Evolutionary conservation across 345 rosid species (phyloP), one percentile per base, ranked within the genome.

Genomic region (Anacardium occidentale): DNA sequence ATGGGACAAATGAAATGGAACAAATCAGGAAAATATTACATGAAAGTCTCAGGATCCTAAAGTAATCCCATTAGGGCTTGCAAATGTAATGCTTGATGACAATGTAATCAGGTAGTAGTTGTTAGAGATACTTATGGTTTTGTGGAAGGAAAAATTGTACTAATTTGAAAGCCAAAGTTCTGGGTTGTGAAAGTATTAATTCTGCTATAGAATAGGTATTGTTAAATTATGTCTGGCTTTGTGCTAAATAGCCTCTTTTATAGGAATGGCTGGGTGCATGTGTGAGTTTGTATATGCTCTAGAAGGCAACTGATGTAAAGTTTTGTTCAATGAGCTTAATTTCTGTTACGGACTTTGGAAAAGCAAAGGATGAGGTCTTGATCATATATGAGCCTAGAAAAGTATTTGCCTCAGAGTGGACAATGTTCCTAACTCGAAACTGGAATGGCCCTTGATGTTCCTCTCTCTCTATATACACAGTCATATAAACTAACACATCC

Each of bases 1-100:
- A 34, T 10, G 18, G 47, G 58, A 71, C 20, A 10, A 60, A 45
- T 21, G 24, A 60, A 66, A 61, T 51, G 53, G 55, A 52, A 64
- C 14, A 62, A 37, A n/a, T 50, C 3, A 58, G 45, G 42, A 50
- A 44, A 20, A 29, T 12, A 24, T n/a, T 57, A 25, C 37, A 29
- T 5, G 45, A 66, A 29, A 51, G 40, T 62, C 20, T 62, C 17
- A 25, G 45, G 40, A 50, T 66, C 40, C 5, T 13, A 2, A 25
- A 7, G 14, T 14, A 5, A 21, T 20, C 17, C 48, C 66, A 37
- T 62, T 10, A 40, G 37, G 48, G 71, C 48, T 68, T 64, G 21
- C 12, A 53, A 54, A n/a, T 34, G 13, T 68, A 37, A 32, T 55
- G 14, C 20, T 3, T 55, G 51, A 14, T 5, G 32, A 20, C 12